Evolutionary conservation across 148 eudicot genomes (phyloP).

Genomic region (Dianthus caryophyllus): DNA sequence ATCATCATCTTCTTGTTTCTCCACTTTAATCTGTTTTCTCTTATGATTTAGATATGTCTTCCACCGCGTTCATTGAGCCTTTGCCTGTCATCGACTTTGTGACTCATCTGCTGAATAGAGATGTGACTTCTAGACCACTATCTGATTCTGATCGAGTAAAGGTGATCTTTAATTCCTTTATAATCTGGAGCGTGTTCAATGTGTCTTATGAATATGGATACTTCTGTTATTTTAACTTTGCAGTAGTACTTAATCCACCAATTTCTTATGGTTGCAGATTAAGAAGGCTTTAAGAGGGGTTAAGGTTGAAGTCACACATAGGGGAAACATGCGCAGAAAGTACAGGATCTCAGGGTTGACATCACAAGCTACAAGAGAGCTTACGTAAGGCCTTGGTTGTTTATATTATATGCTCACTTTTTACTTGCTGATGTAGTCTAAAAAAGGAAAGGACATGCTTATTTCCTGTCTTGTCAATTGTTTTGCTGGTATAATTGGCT

Average conservation of each 20-base stretch:
- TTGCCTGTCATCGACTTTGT: conserved; percentile 73
- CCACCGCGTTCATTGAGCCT: conserved; percentile 77
- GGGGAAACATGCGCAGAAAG: conserved; percentile 69
- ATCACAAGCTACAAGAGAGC: conserved; percentile 69
- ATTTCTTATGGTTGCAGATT: conserved; percentile 36
- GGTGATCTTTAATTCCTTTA: conserved; percentile 26
- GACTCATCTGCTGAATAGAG: conserved; percentile 46
- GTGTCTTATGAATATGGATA: background rate
- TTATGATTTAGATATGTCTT: conserved; percentile 56
- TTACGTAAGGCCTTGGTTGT: conserved; percentile 42
- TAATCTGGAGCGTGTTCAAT: too few species aligned
- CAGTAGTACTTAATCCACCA: background rate
- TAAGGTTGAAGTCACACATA: conserved; percentile 72
- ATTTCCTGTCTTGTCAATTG: background rate
- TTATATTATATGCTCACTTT: background rate
- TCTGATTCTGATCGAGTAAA: conserved; percentile 77
- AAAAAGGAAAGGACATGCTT: conserved; percentile 9
- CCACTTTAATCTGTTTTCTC: conserved; percentile 2
- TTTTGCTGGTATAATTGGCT: background rate
- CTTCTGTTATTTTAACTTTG: background rate
- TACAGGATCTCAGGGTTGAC: conserved; percentile 73
- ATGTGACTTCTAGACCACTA: conserved; percentile 55
- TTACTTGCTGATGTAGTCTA: background rate
- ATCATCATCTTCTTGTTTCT: background rate
- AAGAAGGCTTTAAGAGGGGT: conserved; percentile 74